phyloP scores from a whole-genome alignment of 441 rosid species.

The Croton laevigatus region DNA sequence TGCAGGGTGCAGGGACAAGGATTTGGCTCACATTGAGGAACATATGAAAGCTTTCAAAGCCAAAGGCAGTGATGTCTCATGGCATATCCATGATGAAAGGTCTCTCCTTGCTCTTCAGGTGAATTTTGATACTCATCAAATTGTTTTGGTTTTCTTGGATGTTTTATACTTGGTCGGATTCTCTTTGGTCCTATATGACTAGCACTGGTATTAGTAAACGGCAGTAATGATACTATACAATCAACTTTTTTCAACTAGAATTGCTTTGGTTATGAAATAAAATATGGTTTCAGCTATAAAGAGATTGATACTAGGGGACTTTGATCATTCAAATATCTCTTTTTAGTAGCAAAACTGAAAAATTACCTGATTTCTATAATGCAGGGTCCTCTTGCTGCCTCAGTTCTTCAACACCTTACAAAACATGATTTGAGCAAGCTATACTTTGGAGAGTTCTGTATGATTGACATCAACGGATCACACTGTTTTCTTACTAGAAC shows the following conservation, averaged over 20 bases:
- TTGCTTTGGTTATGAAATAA: not conserved
- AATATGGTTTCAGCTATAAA: not conserved
- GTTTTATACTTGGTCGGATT: not conserved
- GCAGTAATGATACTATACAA: not conserved
- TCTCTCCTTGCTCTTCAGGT: conserved; percentile 99
- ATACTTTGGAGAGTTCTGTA: conserved; percentile 83
- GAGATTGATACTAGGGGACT: not conserved
- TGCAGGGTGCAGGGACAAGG: conserved; percentile 99
- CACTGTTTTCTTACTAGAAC: conserved; percentile 86
- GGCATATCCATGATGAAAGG: conserved; percentile 98
- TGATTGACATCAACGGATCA: conserved; percentile 73
- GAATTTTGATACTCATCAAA: conserved; percentile 8
- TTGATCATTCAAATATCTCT: not conserved
- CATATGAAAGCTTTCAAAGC: conserved; percentile 89
- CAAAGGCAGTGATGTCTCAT: conserved; percentile 89
- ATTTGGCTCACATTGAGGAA: conserved; percentile 91
- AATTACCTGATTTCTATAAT: conserved; percentile 16
- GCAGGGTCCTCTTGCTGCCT: conserved; percentile 94
- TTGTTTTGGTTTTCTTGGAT: not conserved
- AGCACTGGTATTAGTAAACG: not conserved
- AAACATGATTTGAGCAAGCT: conserved; percentile 87
- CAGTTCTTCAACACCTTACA: conserved; percentile 80
- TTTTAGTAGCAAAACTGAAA: not conserved
- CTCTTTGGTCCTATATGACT: too few relatives aligned
- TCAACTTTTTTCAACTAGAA: not conserved